These are phyloP conservation scores for Cafeteria roenbergensis DNA, from an alignment of 108 stramenopile genomes.

Conservation along the genomic window DNA sequence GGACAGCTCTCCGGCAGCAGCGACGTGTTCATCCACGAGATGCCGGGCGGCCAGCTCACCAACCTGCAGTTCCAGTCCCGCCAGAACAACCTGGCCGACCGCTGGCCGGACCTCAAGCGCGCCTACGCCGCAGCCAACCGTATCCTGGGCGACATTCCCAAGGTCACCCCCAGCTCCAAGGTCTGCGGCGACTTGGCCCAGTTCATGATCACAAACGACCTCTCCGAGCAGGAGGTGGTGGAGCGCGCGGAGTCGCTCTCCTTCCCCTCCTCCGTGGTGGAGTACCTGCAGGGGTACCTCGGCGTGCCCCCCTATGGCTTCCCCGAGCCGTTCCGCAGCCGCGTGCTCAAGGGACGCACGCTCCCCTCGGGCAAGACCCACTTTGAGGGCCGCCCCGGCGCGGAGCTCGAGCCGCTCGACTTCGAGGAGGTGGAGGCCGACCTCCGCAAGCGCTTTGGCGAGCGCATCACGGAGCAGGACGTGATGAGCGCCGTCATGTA, in stretches of 20 bases:
- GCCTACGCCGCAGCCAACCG: slow-evolving; percentile 78
- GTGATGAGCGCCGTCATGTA: slow-evolving; percentile 79
- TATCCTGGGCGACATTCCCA: slow-evolving; percentile 85
- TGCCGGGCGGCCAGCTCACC: slow-evolving; percentile 91
- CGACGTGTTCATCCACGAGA: slow-evolving; percentile 88
- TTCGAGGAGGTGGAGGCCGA: slow-evolving; percentile 49
- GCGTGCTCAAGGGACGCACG: slow-evolving; percentile 60
- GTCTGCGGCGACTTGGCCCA: slow-evolving; percentile 90
- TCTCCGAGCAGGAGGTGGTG: slow-evolving; percentile 70
- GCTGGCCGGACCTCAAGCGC: slow-evolving; percentile 73
- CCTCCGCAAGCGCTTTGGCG: slow-evolving; percentile 62
- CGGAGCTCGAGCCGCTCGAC: slow-evolving; percentile 64
- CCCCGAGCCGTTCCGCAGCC: slow-evolving; percentile 73
- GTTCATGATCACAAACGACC: slow-evolving; percentile 79
- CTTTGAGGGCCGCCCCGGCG: slow-evolving; percentile 84
- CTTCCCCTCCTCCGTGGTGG: slow-evolving; percentile 77
- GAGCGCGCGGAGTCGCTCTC: slow-evolving; percentile 67
- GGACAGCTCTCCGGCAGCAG: slow-evolving; percentile 81
- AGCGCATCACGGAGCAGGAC: slow-evolving; percentile 58
- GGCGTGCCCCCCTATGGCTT: slow-evolving; percentile 49
- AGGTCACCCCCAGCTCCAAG: slow-evolving; percentile 89
- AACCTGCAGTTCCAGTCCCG: slow-evolving; percentile 82
- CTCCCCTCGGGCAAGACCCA: slow-evolving; percentile 61
- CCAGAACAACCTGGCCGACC: slow-evolving; percentile 72
- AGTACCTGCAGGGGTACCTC: slow-evolving; percentile 70